Base-by-base conservation (phyloP, 441 rosid species). In the Arabidopsis hybrid region DNA sequence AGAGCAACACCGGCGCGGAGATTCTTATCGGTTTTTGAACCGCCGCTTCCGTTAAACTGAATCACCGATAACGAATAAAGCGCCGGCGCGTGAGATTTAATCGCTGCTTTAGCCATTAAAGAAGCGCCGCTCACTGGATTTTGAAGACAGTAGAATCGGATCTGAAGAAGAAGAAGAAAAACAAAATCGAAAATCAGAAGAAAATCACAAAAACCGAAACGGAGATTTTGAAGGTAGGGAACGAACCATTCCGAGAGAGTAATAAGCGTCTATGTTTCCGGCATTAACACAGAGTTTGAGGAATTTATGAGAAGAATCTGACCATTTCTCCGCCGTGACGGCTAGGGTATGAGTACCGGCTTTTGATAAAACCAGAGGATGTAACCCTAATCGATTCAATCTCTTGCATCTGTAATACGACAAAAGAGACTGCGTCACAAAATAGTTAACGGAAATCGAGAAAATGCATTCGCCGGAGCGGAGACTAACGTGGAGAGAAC, bases 41-140 rank as follows among this genome's bases (percentile, higher is more conserved):
- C 89, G 3, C 97, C 95, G 53, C 99, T 94, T 42, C 99, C 99
- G 86, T 94, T 94, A 73, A 94, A 94, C 72, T 91, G 97, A 34
- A 92, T 89, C 59, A 94, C 85, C 1, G 94, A 82, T n/a, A 91
- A 89, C 13, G 99, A 84, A 66, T 94, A 90, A 0, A 94, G 86
- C 1, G 99, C 93, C 59, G 77, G 79, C 67, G 89, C 80, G 85
- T 92, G 97, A 13, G 95, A 84, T 39, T 84, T 87, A 4, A 86
- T 86, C 4, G 97, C 99, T 0, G 99, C 97, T 79, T 82, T 92
- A 0, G 97, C 99, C 87, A 94, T 87, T 4, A 94, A 68, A 8
- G 96, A 89, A 3, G 87, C 86, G 1, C 99, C 99, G 72, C 85
- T 83, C 7, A 61, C 81, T 64, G 85, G 80, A 71, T 79, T 85